Percentiles rank a stretch among this genome's conserved stretches.
phyloP scores from a whole-genome alignment of 306 rosid species.

The Erythrophleum fordii region DNA sequence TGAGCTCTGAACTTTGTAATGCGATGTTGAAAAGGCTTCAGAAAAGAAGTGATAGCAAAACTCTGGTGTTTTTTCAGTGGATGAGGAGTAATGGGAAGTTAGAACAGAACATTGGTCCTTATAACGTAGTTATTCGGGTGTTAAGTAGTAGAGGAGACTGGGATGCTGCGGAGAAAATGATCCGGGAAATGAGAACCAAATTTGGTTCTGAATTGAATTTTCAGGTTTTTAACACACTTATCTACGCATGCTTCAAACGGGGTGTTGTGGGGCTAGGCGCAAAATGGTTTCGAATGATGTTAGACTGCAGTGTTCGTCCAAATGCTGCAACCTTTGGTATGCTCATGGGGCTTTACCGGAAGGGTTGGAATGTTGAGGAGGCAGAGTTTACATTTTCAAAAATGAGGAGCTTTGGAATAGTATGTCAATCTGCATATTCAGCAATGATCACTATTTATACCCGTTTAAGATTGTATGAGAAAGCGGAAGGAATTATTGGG shows the following conservation, averaged over 20 bases:
- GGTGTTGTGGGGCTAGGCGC: slow-evolving; percentile 52
- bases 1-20: slow-evolving; percentile 66
- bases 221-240: slow-evolving; percentile 72
- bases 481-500: slow-evolving; percentile 66
- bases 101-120: slow-evolving; percentile 59
- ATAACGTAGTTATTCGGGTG: slow-evolving; percentile 54
- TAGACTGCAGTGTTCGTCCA: slow-evolving; percentile 60
- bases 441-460: slow-evolving; percentile 78
- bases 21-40: slow-evolving; percentile 64
- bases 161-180: slow-evolving; percentile 63
- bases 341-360: slow-evolving; percentile 81
- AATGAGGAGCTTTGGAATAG: slow-evolving; percentile 63
- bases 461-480: slow-evolving; percentile 62
- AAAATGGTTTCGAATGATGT: slow-evolving; percentile 79
- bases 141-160: slow-evolving; percentile 65
- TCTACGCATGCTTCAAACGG: slow-evolving; percentile 62
- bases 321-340: slow-evolving; percentile 77
- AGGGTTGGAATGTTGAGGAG: slow-evolving; percentile 69
- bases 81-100: slow-evolving; percentile 71
- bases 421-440: slow-evolving; percentile 77
- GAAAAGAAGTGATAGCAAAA: slow-evolving; percentile 53
- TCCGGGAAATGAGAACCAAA: slow-evolving; percentile 51
- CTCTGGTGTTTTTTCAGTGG: slow-evolving; percentile 67
- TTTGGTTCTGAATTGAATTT: slow-evolving; percentile 55
- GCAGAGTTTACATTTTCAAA: slow-evolving; percentile 68